These are phyloP conservation scores for Alectoria sarmentosa DNA, from an alignment of 495 filamentous ascomycete species.

Conservation along the genomic window DNA sequence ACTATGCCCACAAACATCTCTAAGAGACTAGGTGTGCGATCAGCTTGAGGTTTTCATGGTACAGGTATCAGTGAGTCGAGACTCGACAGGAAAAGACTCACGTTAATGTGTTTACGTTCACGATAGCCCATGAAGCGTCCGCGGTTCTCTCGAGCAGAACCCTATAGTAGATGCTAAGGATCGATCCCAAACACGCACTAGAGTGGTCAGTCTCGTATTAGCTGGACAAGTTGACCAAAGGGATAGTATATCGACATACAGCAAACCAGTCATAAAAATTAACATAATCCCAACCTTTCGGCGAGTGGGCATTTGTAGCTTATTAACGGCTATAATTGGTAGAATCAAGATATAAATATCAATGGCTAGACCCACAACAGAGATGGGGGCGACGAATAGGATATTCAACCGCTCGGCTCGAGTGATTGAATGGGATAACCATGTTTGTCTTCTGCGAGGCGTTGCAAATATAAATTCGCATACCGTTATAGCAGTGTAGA, in stretches of 20 bases:
- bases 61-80: neutral
- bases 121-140: neutral
- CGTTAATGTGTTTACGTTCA: neutral
- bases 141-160: neutral
- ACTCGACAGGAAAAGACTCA: neutral
- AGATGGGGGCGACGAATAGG: neutral
- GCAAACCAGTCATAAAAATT: constrained; percentile 19
- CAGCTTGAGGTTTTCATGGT: neutral
- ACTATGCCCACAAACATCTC: constrained; percentile 8
- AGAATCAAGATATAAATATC: constrained; percentile 19
- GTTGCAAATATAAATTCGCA: neutral
- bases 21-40: neutral
- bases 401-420: neutral
- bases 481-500: constrained; percentile 10
- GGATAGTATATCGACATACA: constrained; percentile 1
- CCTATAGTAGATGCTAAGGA: constrained; percentile 15
- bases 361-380: constrained; percentile 6
- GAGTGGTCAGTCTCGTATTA: neutral
- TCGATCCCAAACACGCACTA: neutral
- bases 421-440: neutral
- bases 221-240: neutral
- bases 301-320: constrained; percentile 15
- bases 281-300: constrained; percentile 17
- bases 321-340: constrained; percentile 14
- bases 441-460: neutral